Percentiles rank a stretch among this genome's conserved stretches.
phyloP scores from a whole-genome alignment of 2,329 filamentous ascomycete genomes.

The Sclerotinia trifoliorum region DNA sequence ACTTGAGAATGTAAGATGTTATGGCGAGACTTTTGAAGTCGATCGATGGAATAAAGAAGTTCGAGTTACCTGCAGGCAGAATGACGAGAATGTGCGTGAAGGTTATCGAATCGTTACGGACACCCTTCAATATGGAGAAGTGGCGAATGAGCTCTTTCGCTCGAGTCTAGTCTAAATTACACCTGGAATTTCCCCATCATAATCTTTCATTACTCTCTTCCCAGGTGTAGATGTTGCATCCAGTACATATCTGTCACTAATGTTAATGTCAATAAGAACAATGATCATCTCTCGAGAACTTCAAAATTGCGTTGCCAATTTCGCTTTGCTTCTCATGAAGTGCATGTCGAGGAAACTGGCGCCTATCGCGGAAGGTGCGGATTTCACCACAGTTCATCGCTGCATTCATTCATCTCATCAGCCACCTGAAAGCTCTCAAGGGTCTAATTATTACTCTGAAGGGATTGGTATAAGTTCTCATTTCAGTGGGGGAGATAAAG shows the following conservation, averaged over 20 bases:
- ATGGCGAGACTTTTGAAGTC: constrained; percentile 28
- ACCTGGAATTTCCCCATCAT: background rate
- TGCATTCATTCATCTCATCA: background rate
- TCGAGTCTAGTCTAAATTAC: background rate
- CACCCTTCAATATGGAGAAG: constrained; percentile 11
- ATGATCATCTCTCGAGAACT: background rate
- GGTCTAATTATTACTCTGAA: background rate
- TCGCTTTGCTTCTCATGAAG: background rate
- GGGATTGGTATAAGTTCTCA: too few relatives aligned
- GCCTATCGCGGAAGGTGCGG: too few relatives aligned
- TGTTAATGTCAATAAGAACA: background rate
- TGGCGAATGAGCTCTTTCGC: background rate
- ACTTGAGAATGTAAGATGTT: constrained; percentile 26
- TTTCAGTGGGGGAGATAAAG: background rate
- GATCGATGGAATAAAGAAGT: constrained; percentile 25
- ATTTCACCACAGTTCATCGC: background rate
- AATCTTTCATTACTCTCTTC: background rate
- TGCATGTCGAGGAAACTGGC: background rate
- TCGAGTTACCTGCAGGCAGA: constrained; percentile 27
- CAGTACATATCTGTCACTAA: background rate
- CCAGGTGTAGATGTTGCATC: background rate
- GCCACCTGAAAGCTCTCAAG: background rate
- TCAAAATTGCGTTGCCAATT: background rate
- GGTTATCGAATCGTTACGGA: constrained; percentile 9
- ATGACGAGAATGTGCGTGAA: constrained; percentile 5